Evolutionary conservation across 495 filamentous ascomycete species (phyloP).

Genomic region (Geopyxis carbonaria): DNA sequence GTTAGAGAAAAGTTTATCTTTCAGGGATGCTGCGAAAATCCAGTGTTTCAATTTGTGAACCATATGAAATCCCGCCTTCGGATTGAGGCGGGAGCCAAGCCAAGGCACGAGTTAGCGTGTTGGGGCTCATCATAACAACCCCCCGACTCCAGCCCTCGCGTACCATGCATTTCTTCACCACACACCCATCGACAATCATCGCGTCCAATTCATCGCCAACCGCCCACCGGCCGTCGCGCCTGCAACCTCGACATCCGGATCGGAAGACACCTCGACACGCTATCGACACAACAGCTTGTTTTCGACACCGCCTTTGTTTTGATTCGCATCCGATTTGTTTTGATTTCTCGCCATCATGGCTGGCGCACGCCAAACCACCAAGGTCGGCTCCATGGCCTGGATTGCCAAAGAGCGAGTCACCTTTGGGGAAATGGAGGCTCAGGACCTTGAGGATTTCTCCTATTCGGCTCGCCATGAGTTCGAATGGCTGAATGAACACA

Average conservation of each 20-base stretch:
- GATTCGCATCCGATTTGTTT: constrained; percentile 11
- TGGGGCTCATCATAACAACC: too few relatives aligned
- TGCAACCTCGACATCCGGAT: neutral
- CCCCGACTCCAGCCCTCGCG: too few relatives aligned
- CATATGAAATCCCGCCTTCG: too few relatives aligned
- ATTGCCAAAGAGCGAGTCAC: constrained; percentile 49
- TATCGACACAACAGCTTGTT: neutral
- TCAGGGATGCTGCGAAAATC: too few relatives aligned
- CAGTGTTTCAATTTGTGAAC: too few relatives aligned
- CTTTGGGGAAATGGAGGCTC: constrained; percentile 40
- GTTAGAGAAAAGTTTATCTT: too few relatives aligned
- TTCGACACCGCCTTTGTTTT: constrained; percentile 6
- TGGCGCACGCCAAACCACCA: constrained; percentile 27
- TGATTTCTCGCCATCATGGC: constrained; percentile 12
- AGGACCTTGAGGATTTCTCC: constrained; percentile 76
- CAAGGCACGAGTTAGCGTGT: too few relatives aligned
- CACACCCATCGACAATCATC: neutral
- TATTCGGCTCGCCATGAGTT: constrained; percentile 79
- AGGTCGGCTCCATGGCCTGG: constrained; percentile 52
- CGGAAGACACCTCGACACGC: too few relatives aligned
- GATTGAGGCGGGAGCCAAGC: too few relatives aligned
- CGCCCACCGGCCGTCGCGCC: neutral
- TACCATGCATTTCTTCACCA: neutral
- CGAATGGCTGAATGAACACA: constrained; percentile 94
- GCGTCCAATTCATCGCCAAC: neutral